Conservation (phyloP, 371 early-diverging fungal species). For the Parasitella parasitica region DNA sequence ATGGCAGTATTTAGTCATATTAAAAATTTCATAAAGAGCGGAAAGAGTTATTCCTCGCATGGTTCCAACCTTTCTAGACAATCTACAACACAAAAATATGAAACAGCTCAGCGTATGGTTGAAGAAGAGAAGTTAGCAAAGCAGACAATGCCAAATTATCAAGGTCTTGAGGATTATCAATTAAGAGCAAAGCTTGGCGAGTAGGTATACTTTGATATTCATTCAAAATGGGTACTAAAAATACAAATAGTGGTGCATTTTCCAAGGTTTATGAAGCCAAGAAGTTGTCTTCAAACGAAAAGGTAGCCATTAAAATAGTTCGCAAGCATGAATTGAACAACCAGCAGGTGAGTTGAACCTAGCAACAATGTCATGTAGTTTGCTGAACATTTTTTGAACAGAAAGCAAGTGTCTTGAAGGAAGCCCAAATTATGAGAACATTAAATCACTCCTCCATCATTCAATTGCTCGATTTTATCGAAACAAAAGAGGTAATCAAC, state of each 20-base stretch:
- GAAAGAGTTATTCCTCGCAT: constrained; percentile 13
- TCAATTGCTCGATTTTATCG: constrained; percentile 65
- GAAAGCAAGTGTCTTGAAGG: constrained; percentile 82
- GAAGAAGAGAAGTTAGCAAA: constrained; percentile 31
- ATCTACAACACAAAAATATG: constrained; percentile 20
- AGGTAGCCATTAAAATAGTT: constrained; percentile 87
- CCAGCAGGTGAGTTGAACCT: constrained; percentile 47
- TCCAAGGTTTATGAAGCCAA: constrained; percentile 79
- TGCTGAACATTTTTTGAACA: constrained; percentile 16
- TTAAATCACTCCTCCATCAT: constrained; percentile 82
- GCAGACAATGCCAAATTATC: constrained; percentile 49
- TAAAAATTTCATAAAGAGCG: constrained; percentile 43
- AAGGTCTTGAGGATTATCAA: constrained; percentile 53
- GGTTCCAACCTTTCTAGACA: constrained; percentile 2
- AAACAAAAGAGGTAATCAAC: constrained; percentile 60
- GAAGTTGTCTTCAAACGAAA: constrained; percentile 51
- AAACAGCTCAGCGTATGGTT: constrained; percentile 31
- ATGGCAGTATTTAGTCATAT: constrained; percentile 50
- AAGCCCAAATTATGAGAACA: constrained; percentile 82
- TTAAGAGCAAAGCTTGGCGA: constrained; percentile 66
- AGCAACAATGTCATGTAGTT: background rate
- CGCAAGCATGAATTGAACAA: constrained; percentile 59
- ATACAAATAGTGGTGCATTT: constrained; percentile 73
- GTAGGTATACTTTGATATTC: constrained; percentile 36
- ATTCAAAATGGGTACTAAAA: background rate